Conservation (phyloP, 169 alveolate genomes). For the Theileria parva region DNA sequence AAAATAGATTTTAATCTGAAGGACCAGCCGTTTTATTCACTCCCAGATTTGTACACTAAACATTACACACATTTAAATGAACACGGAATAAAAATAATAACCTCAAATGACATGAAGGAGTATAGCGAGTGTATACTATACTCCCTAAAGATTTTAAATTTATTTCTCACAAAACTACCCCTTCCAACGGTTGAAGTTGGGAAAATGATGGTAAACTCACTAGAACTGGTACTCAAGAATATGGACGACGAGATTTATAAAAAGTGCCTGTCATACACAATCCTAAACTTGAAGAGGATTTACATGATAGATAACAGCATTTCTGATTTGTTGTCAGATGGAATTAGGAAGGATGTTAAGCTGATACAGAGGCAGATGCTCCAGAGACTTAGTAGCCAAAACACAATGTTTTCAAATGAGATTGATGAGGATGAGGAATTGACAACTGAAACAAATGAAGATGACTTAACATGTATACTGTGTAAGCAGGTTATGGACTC, state of each 20-base stretch:
- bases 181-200: background rate
- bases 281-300: background rate
- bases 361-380: conserved; percentile 28
- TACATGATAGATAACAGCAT: background rate
- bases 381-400: conserved; percentile 19
- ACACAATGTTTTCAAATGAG: conserved; percentile 11
- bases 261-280: background rate
- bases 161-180: conserved; percentile 4
- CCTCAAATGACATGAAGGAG: background rate
- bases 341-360: conserved; percentile 17
- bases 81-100: no score
- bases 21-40: background rate
- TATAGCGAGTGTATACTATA: conserved; percentile 24
- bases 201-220: background rate
- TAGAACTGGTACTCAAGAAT: background rate
- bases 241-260: conserved; percentile 20
- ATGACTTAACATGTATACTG: conserved; percentile 38
- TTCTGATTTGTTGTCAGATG: background rate
- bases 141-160: conserved; percentile 29
- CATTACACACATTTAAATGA: background rate
- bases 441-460: conserved; percentile 7
- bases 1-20: background rate
- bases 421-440: background rate
- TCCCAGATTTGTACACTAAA: background rate
- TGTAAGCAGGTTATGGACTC: conserved; percentile 48